phyloP scores from a whole-genome alignment of 192 early-diverging fungal species.

The Pilaira anomala region DNA sequence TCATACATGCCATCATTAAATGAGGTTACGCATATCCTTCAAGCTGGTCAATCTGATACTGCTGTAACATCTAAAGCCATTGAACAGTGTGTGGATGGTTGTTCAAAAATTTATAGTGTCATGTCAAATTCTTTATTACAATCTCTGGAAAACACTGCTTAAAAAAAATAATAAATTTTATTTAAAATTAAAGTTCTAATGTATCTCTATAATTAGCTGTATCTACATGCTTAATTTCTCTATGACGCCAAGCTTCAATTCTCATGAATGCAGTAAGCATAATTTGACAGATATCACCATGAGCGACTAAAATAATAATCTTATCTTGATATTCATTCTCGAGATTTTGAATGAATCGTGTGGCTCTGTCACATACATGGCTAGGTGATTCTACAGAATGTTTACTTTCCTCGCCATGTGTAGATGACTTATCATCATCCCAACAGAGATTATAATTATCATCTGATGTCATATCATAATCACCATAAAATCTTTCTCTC shows the following conservation, averaged over 20 bases:
- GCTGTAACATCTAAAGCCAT: slow-evolving; percentile 55
- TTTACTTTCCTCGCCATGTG: slow-evolving; percentile 21
- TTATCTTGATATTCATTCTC: slow-evolving; percentile 27
- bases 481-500: slow-evolving; percentile 56
- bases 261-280: slow-evolving; percentile 40
- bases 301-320: slow-evolving; percentile 43
- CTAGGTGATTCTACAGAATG: slow-evolving; percentile 23
- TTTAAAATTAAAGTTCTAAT: neutral
- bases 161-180: neutral
- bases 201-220: slow-evolving; percentile 46
- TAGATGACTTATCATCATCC: slow-evolving; percentile 34
- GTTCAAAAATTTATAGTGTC: slow-evolving; percentile 70
- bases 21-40: slow-evolving; percentile 75
- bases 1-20: slow-evolving; percentile 80
- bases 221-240: slow-evolving; percentile 43
- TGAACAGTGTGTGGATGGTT: slow-evolving; percentile 72
- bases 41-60: slow-evolving; percentile 59
- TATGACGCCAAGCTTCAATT: slow-evolving; percentile 43
- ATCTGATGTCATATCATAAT: slow-evolving; percentile 49
- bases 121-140: slow-evolving; percentile 59
- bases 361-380: slow-evolving; percentile 27
- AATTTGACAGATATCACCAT: slow-evolving; percentile 56
- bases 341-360: slow-evolving; percentile 26
- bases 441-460: slow-evolving; percentile 43
- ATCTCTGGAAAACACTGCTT: slow-evolving; percentile 28